These are phyloP conservation scores for Scedosporium aurantiacum DNA, from an alignment of 2,329 filamentous ascomycete genomes.

Conservation along the genomic window DNA sequence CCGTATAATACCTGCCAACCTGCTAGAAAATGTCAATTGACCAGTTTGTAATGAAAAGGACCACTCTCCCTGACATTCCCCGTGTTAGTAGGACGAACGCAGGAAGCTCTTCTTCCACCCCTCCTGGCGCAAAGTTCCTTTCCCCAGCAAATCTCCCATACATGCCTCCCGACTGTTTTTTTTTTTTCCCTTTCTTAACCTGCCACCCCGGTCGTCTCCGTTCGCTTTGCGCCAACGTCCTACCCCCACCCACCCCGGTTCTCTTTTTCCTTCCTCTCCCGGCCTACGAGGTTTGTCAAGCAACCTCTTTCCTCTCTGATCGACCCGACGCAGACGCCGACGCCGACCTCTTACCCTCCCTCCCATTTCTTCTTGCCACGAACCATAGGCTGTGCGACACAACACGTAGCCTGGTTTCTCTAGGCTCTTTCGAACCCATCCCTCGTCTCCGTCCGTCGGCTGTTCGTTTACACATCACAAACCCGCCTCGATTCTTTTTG, in stretches of 20 bases:
- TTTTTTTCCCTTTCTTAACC: too few species aligned
- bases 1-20: neutral
- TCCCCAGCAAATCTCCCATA: neutral
- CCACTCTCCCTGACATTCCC: neutral
- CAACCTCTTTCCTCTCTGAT: slow-evolving; percentile 5
- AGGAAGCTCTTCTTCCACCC: neutral
- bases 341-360: neutral
- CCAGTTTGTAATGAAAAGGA: neutral
- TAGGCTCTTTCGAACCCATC: slow-evolving; percentile 1
- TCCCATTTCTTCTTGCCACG: neutral
- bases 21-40: neutral
- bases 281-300: slow-evolving; percentile 2
- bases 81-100: neutral
- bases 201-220: neutral
- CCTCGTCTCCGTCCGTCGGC: neutral
- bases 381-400: neutral
- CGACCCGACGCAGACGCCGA: slow-evolving; percentile 4
- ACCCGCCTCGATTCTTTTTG: neutral
- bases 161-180: neutral
- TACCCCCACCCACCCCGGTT: neutral
- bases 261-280: neutral
- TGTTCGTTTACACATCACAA: slow-evolving; percentile 3
- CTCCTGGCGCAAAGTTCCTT: neutral
- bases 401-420: neutral
- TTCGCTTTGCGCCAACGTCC: neutral